Evolutionary conservation across 768 basidiomycete species (phyloP).

Genomic region (Boletus sensibilis): DNA sequence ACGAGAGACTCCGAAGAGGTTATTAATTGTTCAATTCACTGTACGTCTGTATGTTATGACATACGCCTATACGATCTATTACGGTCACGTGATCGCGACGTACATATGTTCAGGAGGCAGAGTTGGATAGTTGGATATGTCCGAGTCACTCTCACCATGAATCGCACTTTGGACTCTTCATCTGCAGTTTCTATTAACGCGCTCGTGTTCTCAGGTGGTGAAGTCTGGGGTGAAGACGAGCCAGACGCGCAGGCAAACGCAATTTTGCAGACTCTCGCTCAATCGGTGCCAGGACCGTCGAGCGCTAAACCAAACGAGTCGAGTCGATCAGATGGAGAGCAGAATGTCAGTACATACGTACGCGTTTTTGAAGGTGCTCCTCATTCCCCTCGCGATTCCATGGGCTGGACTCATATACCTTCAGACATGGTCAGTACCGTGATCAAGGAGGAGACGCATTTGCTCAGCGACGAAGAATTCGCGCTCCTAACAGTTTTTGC

Average conservation of each 20-base stretch:
- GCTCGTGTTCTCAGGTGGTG: conserved; percentile 34
- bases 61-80: neutral
- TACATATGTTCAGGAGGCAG: neutral
- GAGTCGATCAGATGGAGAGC: conserved; percentile 1
- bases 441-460: conserved; percentile 45
- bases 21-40: conserved; percentile 25
- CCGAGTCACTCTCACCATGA: conserved; percentile 2
- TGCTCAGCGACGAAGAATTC: conserved; percentile 53
- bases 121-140: neutral
- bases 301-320: neutral
- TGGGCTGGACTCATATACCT: neutral
- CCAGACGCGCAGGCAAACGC: conserved; percentile 4
- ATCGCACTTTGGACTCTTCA: conserved; percentile 1
- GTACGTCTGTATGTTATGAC: neutral
- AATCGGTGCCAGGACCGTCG: conserved; percentile 15
- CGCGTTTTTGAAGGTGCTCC: conserved; percentile 30
- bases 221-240: conserved; percentile 19
- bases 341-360: conserved; percentile 27
- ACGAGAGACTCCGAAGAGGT: conserved; percentile 52
- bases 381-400: neutral
- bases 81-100: conserved; percentile 14
- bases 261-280: conserved; percentile 7
- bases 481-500: conserved; percentile 42
- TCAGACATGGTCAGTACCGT: conserved; percentile 59
- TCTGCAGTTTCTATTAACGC: conserved; percentile 20